Evolutionary conservation across 2,329 filamentous ascomycete species (phyloP).

Genomic region (Ophiostoma ips): DNA sequence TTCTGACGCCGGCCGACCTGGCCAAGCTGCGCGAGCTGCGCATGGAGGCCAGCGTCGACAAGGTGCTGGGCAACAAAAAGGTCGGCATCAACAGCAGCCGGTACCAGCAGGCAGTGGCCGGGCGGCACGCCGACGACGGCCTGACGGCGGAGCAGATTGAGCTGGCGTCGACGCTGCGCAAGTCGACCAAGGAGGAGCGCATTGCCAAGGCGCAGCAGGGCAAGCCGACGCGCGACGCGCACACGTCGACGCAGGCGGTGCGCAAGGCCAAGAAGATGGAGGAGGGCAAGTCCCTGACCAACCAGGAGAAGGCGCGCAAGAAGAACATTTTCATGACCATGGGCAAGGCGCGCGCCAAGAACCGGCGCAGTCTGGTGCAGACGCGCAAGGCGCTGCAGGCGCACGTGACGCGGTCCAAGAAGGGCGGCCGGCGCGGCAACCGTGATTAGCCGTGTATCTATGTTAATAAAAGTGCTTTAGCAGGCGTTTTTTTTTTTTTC

Average conservation of each 20-base stretch:
- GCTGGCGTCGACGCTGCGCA: conserved; percentile 66
- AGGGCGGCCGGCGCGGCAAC: conserved; percentile 71
- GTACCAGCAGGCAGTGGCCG: conserved; percentile 33
- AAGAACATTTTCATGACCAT: conserved; percentile 99
- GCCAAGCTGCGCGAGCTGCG: conserved; percentile 85
- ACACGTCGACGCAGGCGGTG: conserved; percentile 75
- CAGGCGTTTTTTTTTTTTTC: neutral
- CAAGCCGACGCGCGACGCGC: conserved; percentile 61
- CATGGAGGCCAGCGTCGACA: conserved; percentile 55
- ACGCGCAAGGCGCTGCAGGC: conserved; percentile 67
- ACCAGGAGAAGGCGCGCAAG: conserved; percentile 88
- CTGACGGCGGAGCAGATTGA: conserved; percentile 88
- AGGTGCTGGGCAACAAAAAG: conserved; percentile 33
- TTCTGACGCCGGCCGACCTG: conserved; percentile 92
- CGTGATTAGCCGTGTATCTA: conserved; percentile 18
- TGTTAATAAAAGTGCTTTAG: neutral
- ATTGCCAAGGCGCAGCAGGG: conserved; percentile 71
- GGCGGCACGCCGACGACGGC: conserved; percentile 69
- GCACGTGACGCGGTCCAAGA: conserved; percentile 72
- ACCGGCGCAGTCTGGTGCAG: conserved; percentile 84
- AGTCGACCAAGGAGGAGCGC: conserved; percentile 79
- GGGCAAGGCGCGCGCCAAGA: conserved; percentile 88
- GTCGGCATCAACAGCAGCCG: conserved; percentile 22
- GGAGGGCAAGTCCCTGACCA: conserved; percentile 90
- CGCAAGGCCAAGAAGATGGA: conserved; percentile 75